Evolutionary conservation across 2,329 filamentous ascomycete species (phyloP).

Genomic region (Onygenales sp.): DNA sequence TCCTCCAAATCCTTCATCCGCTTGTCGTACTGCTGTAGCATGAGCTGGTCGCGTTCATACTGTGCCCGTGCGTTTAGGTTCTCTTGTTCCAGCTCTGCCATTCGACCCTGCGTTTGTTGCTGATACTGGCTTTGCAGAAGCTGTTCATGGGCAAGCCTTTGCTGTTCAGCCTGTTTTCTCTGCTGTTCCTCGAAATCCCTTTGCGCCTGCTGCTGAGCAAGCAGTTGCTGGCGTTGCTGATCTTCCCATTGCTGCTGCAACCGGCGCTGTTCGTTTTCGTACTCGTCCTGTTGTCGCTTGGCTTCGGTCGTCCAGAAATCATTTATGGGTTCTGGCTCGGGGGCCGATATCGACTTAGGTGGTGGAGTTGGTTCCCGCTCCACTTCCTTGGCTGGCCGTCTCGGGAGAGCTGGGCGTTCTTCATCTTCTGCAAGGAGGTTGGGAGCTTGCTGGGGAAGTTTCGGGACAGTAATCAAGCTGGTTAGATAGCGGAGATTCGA

Average conservation of each 20-base stretch:
- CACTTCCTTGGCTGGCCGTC: slow-evolving; percentile 61
- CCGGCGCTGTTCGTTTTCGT: slow-evolving; percentile 84
- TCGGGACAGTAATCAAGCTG: slow-evolving; percentile 90
- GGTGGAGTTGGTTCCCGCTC: slow-evolving; percentile 60
- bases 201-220: slow-evolving; percentile 76
- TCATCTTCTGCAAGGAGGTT: slow-evolving; percentile 82
- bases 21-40: slow-evolving; percentile 94
- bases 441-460: slow-evolving; percentile 86
- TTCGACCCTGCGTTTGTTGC: slow-evolving; percentile 88
- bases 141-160: slow-evolving; percentile 82
- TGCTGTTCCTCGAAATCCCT: slow-evolving; percentile 96
- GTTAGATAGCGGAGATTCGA: slow-evolving; percentile 95
- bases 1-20: slow-evolving; percentile 86
- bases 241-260: slow-evolving; percentile 80
- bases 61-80: slow-evolving; percentile 90
- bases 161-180: slow-evolving; percentile 74
- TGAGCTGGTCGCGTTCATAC: slow-evolving; percentile 93
- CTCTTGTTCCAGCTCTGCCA: slow-evolving; percentile 90
- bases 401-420: slow-evolving; percentile 70
- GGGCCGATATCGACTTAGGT: slow-evolving; percentile 50
- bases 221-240: slow-evolving; percentile 69
- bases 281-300: slow-evolving; percentile 83
- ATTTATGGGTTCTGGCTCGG: slow-evolving; percentile 84
- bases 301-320: slow-evolving; percentile 98
- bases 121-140: slow-evolving; percentile 79